Conservation (phyloP, 345 rosid genomes). For the Balakata baccata region DNA sequence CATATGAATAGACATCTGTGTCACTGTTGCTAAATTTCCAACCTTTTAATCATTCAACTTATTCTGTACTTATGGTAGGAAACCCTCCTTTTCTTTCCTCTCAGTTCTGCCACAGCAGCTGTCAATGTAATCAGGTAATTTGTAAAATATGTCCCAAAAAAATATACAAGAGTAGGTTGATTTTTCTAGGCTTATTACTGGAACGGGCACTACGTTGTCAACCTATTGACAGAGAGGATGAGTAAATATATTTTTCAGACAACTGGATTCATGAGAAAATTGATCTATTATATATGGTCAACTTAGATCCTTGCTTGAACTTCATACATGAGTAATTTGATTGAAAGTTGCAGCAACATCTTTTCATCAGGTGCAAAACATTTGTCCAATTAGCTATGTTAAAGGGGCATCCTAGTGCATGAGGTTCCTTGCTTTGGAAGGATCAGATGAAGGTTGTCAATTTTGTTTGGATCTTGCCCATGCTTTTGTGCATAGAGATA, state of each 20-base stretch:
- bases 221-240: not conserved
- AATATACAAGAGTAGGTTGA: not conserved
- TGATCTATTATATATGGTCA: not conserved
- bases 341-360: not conserved
- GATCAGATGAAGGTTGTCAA: not conserved
- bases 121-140: not conserved
- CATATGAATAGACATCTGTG: not conserved
- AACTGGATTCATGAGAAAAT: not conserved
- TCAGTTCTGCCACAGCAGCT: not conserved
- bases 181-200: not conserved
- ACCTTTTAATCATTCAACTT: not conserved
- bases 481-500: not conserved
- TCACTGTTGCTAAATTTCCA: not conserved
- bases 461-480: not conserved
- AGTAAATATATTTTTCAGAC: not conserved
- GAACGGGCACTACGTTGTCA: not conserved
- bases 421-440: not conserved
- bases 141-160: not conserved
- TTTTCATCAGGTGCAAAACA: not conserved
- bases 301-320: not conserved
- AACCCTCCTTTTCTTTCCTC: not conserved
- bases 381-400: not conserved
- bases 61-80: not conserved
- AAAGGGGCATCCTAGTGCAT: not conserved
- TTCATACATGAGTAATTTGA: not conserved